These are phyloP conservation scores for Yamadazyma sp. DNA, from an alignment of 1,139 yeast genomes.

Conservation along the genomic window DNA sequence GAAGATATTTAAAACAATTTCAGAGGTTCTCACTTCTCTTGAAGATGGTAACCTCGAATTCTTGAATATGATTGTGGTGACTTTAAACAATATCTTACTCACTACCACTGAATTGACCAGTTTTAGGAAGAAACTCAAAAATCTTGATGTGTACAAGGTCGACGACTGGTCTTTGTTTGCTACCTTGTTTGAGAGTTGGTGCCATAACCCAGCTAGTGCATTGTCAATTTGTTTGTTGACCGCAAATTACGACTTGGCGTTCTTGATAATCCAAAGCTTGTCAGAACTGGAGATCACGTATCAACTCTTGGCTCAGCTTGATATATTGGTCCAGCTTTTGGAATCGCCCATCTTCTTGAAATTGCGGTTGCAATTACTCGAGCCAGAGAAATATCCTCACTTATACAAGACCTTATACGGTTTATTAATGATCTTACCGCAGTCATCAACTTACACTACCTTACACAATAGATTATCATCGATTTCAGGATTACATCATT, in stretches of 20 bases:
- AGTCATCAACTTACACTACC: conserved; percentile 85
- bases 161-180: conserved; percentile 77
- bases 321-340: conserved; percentile 73
- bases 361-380: conserved; percentile 80
- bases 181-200: conserved; percentile 85
- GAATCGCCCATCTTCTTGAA: conserved; percentile 87
- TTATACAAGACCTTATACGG: conserved; percentile 90
- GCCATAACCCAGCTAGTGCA: conserved; percentile 88
- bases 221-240: conserved; percentile 83
- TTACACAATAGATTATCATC: conserved; percentile 74
- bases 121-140: conserved; percentile 66
- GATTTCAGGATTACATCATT: conserved; percentile 25
- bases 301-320: conserved; percentile 72
- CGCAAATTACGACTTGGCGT: conserved; percentile 88
- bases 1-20: conserved; percentile 75
- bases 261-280: conserved; percentile 69
- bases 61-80: conserved; percentile 79
- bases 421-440: conserved; percentile 90
- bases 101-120: conserved; percentile 80
- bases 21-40: conserved; percentile 64
- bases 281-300: conserved; percentile 76
- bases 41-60: conserved; percentile 67
- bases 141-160: conserved; percentile 40
- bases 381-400: conserved; percentile 81
- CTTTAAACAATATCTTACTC: conserved; percentile 81